Percentiles rank a stretch among this genome's conserved stretches.
Conservation (phyloP, 2,329 filamentous ascomycete species). For the Apiospora phragmitis region DNA sequence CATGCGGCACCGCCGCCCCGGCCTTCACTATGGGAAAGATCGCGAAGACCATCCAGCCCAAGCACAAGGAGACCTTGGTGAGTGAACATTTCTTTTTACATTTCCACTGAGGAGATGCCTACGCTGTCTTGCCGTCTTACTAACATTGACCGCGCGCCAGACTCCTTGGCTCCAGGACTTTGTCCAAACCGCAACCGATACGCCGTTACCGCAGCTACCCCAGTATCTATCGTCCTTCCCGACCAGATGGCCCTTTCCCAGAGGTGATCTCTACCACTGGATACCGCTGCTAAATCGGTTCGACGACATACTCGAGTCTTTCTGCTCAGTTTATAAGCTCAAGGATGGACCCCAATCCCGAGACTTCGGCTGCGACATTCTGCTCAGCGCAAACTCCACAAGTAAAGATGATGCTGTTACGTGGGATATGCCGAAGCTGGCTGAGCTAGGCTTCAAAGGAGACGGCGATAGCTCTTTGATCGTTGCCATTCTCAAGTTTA, state of each 20-base stretch:
- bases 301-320: slow-evolving; percentile 81
- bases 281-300: slow-evolving; percentile 92
- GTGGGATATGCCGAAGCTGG: slow-evolving; percentile 49
- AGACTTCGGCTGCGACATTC: slow-evolving; percentile 68
- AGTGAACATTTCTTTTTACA: slow-evolving; percentile 28
- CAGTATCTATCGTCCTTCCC: slow-evolving; percentile 78
- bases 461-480: slow-evolving; percentile 83
- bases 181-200: slow-evolving; percentile 67
- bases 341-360: slow-evolving; percentile 77
- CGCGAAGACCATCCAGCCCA: slow-evolving; percentile 65
- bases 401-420: slow-evolving; percentile 52
- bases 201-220: slow-evolving; percentile 75
- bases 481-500: slow-evolving; percentile 81
- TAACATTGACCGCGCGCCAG: slow-evolving; percentile 43
- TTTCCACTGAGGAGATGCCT: not conserved
- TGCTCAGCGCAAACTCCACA: slow-evolving; percentile 58
- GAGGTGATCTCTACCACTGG: slow-evolving; percentile 98
- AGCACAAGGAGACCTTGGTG: slow-evolving; percentile 69
- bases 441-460: slow-evolving; percentile 61
- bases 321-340: slow-evolving; percentile 79
- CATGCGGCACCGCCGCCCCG: slow-evolving; percentile 58
- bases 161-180: slow-evolving; percentile 86
- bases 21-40: slow-evolving; percentile 67
- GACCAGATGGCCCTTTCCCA: slow-evolving; percentile 88
- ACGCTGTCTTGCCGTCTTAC: slow-evolving; percentile 5